Evolutionary conservation across 2,329 filamentous ascomycete species (phyloP), one percentile per base, ranked within the genome.

Genomic region (Coleophoma eucalyptorum): DNA sequence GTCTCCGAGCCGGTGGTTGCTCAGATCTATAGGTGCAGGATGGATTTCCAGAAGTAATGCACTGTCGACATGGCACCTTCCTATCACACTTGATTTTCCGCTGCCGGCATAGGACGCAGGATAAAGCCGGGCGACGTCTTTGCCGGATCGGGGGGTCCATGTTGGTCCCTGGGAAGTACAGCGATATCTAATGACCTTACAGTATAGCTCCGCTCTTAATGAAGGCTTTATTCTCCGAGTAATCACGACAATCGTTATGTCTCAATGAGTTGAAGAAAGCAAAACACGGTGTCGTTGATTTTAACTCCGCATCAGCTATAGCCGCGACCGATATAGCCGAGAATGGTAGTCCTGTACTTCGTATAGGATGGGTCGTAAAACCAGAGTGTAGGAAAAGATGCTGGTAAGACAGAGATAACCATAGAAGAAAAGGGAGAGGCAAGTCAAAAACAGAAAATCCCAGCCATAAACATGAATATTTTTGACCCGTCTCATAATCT

Each of bases 41-140:
- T 15, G 7, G 15, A 15, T 46, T 15, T 12, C 16, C 16, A 7
- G 31, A 32, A 3, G 13, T 21, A n/a, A 13, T 15, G 26, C 48
- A 50, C 11, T 46, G 48, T 3, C 32, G 20, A 41, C 48, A 50
- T 38, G 48, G 48, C 16, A 19, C 32, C 11, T 50, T 50, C 19
- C 42, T 34, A 26, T 50, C 48, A 33, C 48, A 50, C 20, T 40
- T 45, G 41, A 50, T 31, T 20, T 50, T 50, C 33, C 48, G 48
- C 32, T 32, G 41, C n/a, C 48, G 48, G 38, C 48, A 50, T 11
- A 45, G 19, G 4, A 31, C 32, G 34, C 48, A 50, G 2, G 48
- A 37, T 26, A 50, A 38, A 5, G 48, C 41, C 13, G 41, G 20
- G 13, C 20, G 40, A 18, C 40, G 40, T 13, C 40, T n/a, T 6